Percentiles rank a stretch among this genome's conserved stretches.
Evolutionary conservation across 2,329 filamentous ascomycete species (phyloP).

Genomic region (Clarireedia monteithiana): DNA sequence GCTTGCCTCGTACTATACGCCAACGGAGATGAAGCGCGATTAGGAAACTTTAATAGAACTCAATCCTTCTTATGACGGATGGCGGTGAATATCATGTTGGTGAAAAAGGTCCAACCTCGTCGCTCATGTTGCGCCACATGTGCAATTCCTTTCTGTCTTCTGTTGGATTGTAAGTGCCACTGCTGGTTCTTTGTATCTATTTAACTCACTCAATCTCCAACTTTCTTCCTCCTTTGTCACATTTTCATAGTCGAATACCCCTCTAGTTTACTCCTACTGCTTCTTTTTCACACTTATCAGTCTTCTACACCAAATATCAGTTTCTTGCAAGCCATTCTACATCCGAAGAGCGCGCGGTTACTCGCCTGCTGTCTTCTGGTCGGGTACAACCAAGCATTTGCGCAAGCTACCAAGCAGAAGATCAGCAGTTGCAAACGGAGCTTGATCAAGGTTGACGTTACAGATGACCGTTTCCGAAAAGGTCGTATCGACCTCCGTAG

Average conservation of each 20-base stretch:
- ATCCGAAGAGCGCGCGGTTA: no score
- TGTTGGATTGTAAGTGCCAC: no score
- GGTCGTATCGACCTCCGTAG: neutral
- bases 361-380: no score
- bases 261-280: neutral
- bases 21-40: neutral
- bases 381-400: no score
- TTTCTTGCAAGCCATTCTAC: no score
- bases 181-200: neutral
- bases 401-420: no score
- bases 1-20: neutral
- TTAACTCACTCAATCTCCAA: neutral
- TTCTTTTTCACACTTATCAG: neutral
- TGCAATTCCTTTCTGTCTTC: no score
- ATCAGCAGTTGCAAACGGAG: no score
- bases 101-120: neutral
- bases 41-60: neutral
- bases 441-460: no score
- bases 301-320: no score
- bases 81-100: neutral
- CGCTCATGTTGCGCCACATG: no score
- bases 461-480: conserved; percentile 9
- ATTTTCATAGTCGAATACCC: neutral
- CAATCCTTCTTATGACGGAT: neutral
- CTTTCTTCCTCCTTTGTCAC: neutral